Evolutionary conservation across 768 basidiomycete genomes (phyloP).

Genomic region (Rhodotorula kratochvilovae): DNA sequence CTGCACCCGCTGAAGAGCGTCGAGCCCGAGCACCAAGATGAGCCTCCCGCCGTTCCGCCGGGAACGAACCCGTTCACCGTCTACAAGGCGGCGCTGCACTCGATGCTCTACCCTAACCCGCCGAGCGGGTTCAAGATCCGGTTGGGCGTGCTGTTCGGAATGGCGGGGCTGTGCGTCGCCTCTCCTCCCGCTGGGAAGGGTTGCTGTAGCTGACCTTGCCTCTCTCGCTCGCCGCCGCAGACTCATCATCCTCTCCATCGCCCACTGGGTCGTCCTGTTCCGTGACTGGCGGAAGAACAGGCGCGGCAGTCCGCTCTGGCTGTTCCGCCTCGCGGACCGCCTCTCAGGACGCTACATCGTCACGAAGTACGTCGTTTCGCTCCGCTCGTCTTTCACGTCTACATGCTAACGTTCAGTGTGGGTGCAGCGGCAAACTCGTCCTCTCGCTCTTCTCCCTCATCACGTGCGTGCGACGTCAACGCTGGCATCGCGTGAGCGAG

Average conservation of each 20-base stretch:
- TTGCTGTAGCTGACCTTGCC: too few species aligned
- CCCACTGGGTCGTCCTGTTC: neutral
- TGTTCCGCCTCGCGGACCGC: neutral
- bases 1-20: too few species aligned
- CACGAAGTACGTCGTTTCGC: neutral
- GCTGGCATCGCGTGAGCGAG: neutral
- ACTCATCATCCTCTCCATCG: neutral
- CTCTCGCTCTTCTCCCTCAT: conserved; percentile 1
- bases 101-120: neutral
- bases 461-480: neutral
- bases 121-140: neutral
- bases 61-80: conserved; percentile 6
- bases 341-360: neutral
- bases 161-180: neutral
- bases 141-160: neutral
- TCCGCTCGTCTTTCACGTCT: too few species aligned
- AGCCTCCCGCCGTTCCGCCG: neutral
- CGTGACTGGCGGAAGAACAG: neutral
- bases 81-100: neutral
- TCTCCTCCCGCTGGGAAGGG: too few species aligned
- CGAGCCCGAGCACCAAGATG: neutral
- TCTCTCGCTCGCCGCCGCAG: neutral
- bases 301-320: neutral
- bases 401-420: too few species aligned
- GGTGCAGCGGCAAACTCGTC: neutral